A percentile compares a stretch with the other conserved stretches of the same genome.
Conservation (phyloP, 495 filamentous ascomycete genomes). For the Usnea hakonensis region DNA sequence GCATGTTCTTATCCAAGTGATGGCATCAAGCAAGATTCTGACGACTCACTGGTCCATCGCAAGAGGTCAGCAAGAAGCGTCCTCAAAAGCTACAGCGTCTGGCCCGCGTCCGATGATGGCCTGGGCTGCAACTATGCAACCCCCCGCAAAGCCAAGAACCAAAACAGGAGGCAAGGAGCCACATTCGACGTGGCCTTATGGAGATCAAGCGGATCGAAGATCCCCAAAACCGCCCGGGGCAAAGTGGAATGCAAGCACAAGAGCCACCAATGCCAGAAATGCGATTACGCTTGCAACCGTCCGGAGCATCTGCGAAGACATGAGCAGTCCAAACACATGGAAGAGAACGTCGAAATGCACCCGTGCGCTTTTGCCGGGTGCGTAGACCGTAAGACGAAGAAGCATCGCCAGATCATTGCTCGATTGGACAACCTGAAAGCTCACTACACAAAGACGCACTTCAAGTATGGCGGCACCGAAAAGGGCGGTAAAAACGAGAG, state of each 20-base stretch:
- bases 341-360: not conserved
- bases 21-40: not conserved
- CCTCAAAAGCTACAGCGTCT: not conserved
- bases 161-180: not conserved
- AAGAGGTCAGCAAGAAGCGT: not conserved
- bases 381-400: not conserved
- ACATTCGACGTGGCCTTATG: too few relatives aligned
- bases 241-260: not conserved
- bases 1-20: not conserved
- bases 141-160: not conserved
- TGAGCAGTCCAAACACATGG: not conserved
- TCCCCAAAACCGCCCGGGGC: not conserved
- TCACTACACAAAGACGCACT: constrained; percentile 14
- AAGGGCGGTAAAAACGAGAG: constrained; percentile 3
- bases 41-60: not conserved
- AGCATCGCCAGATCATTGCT: not conserved
- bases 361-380: not conserved
- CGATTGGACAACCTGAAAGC: constrained; percentile 12
- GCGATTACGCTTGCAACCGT: not conserved
- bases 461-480: not conserved
- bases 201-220: too few relatives aligned
- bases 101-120: not conserved
- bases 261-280: not conserved
- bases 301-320: constrained; percentile 16
- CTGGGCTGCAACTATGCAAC: not conserved